These are phyloP conservation scores for Trametes hirsuta DNA, from an alignment of 1,284 basidiomycete species.

Conservation along the genomic window DNA sequence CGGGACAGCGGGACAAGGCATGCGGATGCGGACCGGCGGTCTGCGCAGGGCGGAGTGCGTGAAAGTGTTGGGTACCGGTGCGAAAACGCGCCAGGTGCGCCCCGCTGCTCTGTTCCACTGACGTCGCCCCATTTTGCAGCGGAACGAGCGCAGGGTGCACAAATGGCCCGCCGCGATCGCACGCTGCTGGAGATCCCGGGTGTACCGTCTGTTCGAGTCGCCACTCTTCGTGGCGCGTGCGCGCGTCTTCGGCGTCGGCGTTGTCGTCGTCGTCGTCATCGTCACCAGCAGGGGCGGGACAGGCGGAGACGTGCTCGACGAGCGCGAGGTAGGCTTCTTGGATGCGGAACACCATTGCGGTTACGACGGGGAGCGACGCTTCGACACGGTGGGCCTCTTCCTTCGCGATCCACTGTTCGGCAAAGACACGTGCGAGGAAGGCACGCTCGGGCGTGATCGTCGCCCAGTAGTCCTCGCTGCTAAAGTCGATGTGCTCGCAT, in stretches of 20 bases:
- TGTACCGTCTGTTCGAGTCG: constrained; percentile 61
- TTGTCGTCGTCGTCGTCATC: constrained; percentile 45
- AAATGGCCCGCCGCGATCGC: no score
- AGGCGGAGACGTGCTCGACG: constrained; percentile 42
- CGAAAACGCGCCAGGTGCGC: no score
- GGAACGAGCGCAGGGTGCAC: no score
- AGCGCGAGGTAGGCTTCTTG: constrained; percentile 81
- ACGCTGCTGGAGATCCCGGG: no score
- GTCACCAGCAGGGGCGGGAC: no score
- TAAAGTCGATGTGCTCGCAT: constrained; percentile 56
- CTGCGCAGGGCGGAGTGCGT: no score
- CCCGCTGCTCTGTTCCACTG: no score
- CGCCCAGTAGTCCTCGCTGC: constrained; percentile 76
- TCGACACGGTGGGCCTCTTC: constrained; percentile 77
- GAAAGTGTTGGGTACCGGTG: no score
- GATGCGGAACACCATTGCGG: constrained; percentile 85
- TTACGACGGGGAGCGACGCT: constrained; percentile 84
- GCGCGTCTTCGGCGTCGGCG: constrained; percentile 38
- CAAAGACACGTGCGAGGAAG: constrained; percentile 84
- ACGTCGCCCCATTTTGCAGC: no score
- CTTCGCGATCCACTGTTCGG: constrained; percentile 73
- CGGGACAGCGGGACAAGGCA: no score
- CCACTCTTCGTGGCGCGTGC: constrained; percentile 54
- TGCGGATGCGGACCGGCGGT: no score
- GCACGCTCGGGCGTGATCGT: constrained; percentile 80